These are phyloP conservation scores for Penicillium malachiteum DNA, from an alignment of 495 filamentous ascomycete genomes.

Conservation along the genomic window DNA sequence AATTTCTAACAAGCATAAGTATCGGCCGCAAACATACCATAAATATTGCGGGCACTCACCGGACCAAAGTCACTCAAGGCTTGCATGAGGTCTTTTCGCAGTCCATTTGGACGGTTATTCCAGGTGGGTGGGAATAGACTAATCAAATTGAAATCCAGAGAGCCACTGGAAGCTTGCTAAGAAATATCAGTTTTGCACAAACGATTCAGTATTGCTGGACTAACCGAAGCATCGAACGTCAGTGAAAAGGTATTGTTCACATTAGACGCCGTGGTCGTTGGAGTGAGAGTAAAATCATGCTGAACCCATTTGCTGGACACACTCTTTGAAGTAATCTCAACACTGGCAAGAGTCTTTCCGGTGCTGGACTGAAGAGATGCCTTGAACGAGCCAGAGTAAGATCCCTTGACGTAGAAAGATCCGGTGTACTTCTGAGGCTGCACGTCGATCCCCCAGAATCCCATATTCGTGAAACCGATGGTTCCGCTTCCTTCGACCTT, in stretches of 20 bases:
- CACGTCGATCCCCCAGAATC: conserved; percentile 65
- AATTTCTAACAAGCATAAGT: conserved; percentile 45
- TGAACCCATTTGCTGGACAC: conserved; percentile 29
- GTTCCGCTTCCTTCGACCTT: conserved; percentile 48
- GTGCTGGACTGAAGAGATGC: conserved; percentile 27
- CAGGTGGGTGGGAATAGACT: conserved; percentile 68
- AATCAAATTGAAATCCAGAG: conserved; percentile 65
- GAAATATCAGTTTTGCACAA: not conserved
- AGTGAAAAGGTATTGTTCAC: conserved; percentile 64
- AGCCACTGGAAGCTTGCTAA: conserved; percentile 41
- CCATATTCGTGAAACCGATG: conserved; percentile 57
- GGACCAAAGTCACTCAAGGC: conserved; percentile 50
- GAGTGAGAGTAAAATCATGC: conserved; percentile 35
- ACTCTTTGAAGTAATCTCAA: conserved; percentile 27
- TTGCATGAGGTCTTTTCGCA: conserved; percentile 60
- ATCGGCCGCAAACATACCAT: not conserved
- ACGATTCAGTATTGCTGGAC: not conserved
- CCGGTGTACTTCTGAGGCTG: conserved; percentile 50
- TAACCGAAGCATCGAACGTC: conserved; percentile 53
- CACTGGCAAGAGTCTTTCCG: conserved; percentile 30
- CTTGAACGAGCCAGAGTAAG: conserved; percentile 31
- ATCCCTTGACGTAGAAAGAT: conserved; percentile 57
- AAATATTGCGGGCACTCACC: conserved; percentile 10
- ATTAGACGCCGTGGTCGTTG: conserved; percentile 46
- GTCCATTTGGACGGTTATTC: conserved; percentile 56